A percentile compares a stretch with the other conserved stretches of the same genome.
Evolutionary conservation across 495 filamentous ascomycete species (phyloP).

Genomic region (Aspergillus wentii): DNA sequence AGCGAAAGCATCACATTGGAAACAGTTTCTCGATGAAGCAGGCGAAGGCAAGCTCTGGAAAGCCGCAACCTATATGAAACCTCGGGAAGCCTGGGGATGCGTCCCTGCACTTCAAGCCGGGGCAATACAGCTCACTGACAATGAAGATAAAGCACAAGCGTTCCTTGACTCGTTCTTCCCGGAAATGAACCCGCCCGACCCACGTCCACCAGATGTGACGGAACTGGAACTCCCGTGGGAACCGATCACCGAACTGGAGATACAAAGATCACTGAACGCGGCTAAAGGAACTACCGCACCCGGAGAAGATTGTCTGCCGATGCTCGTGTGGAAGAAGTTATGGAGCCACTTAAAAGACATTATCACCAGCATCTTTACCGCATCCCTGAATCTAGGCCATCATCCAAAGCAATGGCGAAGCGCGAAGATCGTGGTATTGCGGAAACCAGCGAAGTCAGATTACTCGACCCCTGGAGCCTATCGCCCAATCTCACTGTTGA

Average conservation of each 20-base stretch:
- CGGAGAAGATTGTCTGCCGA: conserved; percentile 8
- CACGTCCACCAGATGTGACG: neutral
- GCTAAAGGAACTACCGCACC: conserved; percentile 10
- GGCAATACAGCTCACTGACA: conserved; percentile 2
- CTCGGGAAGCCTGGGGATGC: conserved; percentile 5
- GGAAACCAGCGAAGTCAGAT: conserved; percentile 19
- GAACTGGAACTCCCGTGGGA: neutral
- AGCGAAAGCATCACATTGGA: conserved; percentile 12
- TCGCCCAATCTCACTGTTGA: conserved; percentile 22
- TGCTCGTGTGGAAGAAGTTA: conserved; percentile 10
- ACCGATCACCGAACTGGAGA: neutral
- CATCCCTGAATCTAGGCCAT: conserved; percentile 14
- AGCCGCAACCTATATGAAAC: conserved; percentile 10
- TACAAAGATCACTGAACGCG: conserved; percentile 6
- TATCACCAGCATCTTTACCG: conserved; percentile 14
- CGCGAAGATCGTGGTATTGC: conserved; percentile 17
- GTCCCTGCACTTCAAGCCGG: conserved; percentile 1
- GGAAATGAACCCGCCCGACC: conserved; percentile 2
- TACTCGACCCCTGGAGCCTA: conserved; percentile 16
- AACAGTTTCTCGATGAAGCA: conserved; percentile 17
- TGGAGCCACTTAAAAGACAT: conserved; percentile 2
- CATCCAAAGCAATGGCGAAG: conserved; percentile 12
- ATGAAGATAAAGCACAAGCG: conserved; percentile 6
- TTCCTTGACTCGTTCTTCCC: conserved; percentile 9
- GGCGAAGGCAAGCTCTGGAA: conserved; percentile 17